These are phyloP conservation scores for Leishmania amazonensis DNA, from an alignment of 208 protist species.

Conservation along the genomic window DNA sequence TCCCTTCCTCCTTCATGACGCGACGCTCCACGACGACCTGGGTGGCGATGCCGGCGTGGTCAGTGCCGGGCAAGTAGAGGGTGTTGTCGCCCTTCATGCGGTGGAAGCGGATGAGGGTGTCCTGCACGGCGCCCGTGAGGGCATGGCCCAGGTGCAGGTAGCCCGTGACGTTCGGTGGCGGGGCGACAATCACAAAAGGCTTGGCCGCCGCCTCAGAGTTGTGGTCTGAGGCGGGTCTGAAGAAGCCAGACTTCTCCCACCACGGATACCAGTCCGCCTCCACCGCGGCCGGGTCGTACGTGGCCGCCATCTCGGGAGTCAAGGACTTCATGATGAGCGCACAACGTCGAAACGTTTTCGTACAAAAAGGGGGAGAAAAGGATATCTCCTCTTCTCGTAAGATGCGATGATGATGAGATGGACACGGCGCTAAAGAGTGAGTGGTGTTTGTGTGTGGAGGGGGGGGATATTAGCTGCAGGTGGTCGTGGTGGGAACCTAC, in stretches of 20 bases:
- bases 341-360: conserved; percentile 57
- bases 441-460: background rate
- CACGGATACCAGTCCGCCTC: conserved; percentile 98
- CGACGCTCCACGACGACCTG: conserved; percentile 99
- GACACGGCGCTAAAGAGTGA: background rate
- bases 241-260: conserved; percentile 98
- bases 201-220: conserved; percentile 62
- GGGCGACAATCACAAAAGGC: conserved; percentile 97
- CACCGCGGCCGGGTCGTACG: conserved; percentile 95
- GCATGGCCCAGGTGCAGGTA: conserved; percentile 99
- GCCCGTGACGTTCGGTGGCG: conserved; percentile 99
- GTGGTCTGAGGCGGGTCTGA: conserved; percentile 89
- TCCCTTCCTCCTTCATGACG: conserved; percentile 84
- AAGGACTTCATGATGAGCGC: conserved; percentile 80
- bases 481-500: background rate
- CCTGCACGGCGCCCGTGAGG: conserved; percentile 96
- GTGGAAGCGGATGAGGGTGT: conserved; percentile 95
- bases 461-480: background rate
- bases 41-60: conserved; percentile 99
- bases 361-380: background rate
- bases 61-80: conserved; percentile 99
- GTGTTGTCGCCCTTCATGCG: conserved; percentile 97
- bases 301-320: conserved; percentile 80
- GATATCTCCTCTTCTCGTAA: background rate
- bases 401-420: background rate